phyloP scores from a whole-genome alignment of 768 basidiomycete species.

The Mycena leptocephala region DNA sequence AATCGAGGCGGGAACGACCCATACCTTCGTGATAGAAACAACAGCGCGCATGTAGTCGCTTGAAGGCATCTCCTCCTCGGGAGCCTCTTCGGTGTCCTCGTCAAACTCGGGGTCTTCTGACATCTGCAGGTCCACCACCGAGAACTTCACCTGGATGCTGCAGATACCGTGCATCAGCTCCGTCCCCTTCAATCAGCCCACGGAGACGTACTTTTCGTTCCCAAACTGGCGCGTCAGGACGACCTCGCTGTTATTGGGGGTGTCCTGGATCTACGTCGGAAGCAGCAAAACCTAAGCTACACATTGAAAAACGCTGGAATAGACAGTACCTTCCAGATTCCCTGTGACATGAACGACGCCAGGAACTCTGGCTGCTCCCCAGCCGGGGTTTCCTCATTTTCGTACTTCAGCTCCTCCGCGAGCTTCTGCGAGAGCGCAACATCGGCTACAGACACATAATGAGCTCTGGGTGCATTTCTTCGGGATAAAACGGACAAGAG shows the following conservation, averaged over 20 bases:
- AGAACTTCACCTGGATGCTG: slow-evolving; percentile 93
- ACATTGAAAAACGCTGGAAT: not conserved
- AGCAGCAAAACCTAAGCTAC: not conserved
- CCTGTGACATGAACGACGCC: slow-evolving; percentile 78
- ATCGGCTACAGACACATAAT: slow-evolving; percentile 67
- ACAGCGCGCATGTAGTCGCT: slow-evolving; percentile 80
- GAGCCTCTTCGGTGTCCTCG: slow-evolving; percentile 51
- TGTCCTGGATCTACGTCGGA: slow-evolving; percentile 75
- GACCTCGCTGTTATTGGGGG: slow-evolving; percentile 85
- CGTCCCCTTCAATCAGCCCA: not conserved
- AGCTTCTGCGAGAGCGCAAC: slow-evolving; percentile 83
- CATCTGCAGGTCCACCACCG: slow-evolving; percentile 88
- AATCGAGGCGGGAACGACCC: slow-evolving; percentile 4
- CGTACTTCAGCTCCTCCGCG: slow-evolving; percentile 88
- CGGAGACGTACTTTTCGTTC: slow-evolving; percentile 83
- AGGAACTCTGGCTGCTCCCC: slow-evolving; percentile 84
- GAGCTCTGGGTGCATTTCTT: not conserved
- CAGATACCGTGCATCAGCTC: not conserved
- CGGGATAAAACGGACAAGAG: slow-evolving; percentile 30
- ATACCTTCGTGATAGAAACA: slow-evolving; percentile 89
- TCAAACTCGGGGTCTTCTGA: slow-evolving; percentile 56
- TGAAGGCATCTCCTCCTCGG: slow-evolving; percentile 48
- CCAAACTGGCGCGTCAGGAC: slow-evolving; percentile 88
- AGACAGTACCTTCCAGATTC: slow-evolving; percentile 80
- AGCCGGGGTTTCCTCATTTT: slow-evolving; percentile 67